Conservation (phyloP, 306 rosid genomes). For the Vicia faba region DNA sequence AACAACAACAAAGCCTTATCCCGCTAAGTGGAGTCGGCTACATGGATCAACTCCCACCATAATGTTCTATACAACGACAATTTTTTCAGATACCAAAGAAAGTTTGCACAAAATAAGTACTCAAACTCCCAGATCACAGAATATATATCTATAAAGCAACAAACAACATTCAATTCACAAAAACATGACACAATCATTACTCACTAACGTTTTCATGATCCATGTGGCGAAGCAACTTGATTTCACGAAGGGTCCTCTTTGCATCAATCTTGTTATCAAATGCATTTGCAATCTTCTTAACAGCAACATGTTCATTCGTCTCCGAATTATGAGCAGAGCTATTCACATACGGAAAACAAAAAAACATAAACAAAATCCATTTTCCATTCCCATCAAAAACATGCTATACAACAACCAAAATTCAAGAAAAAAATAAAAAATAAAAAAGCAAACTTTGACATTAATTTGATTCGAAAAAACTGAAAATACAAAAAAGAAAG, state of each 20-base stretch:
- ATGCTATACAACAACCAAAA: too few species aligned
- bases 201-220: slow-evolving; percentile 94
- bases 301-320: slow-evolving; percentile 85
- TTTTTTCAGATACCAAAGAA: too few species aligned
- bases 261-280: slow-evolving; percentile 95
- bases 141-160: too few species aligned
- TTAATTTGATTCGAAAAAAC: slow-evolving; percentile 14
- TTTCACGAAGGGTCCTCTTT: slow-evolving; percentile 95
- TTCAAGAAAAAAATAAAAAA: neutral
- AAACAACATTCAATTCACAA: too few species aligned
- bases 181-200: slow-evolving; percentile 4
- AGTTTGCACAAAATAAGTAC: neutral
- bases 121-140: slow-evolving; percentile 1
- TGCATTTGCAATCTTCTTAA: slow-evolving; percentile 95
- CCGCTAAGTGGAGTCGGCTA: too few species aligned
- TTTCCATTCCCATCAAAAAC: slow-evolving; percentile 4
- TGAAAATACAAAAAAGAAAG: slow-evolving; percentile 1
- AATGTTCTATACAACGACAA: too few species aligned
- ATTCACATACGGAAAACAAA: slow-evolving; percentile 17
- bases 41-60: too few species aligned
- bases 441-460: slow-evolving; percentile 28
- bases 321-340: slow-evolving; percentile 90
- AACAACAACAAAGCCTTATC: too few species aligned
- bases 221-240: slow-evolving; percentile 97
- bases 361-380: slow-evolving; percentile 5